Base-by-base conservation (phyloP, 2,329 filamentous ascomycete genomes). In the Acrodontium crateriforme region DNA sequence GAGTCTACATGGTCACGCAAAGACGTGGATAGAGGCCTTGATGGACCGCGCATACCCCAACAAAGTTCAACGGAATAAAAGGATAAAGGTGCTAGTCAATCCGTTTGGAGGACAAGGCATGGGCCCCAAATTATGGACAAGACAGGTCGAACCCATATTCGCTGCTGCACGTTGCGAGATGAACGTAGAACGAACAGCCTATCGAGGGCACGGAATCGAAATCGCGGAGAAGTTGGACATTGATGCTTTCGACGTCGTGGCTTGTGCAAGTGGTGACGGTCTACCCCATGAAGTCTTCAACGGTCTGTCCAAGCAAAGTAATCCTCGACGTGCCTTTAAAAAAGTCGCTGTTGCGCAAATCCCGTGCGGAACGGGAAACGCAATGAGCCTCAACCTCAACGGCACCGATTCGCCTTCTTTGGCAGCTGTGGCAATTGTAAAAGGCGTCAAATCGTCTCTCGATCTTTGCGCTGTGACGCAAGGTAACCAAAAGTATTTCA, bases 211-310 rank as follows among this genome's bases (percentile, higher is more conserved):
- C 55, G 89, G 81, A 1, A 64, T 76, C 2, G 77, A 82, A 12
- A 74, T 95, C 35, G 75, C 74, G 8, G 66, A 79, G 47, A 65
- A 73, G 22, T 56, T 93, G 26, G 80, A 94, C 47, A 66, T 89
- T 16, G 70, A 84, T 25, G 69, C 67, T 2, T 93, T 74, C 53
- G 89, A 98, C 56, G 77, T 84, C 6, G 69, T 95, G 9, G 74
- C 87, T 15, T 81, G 82, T 37, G 89, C 83, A 49, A 94, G 87
- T 1, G 89, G 89, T 4, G 89, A 98, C 45, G 89, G 89, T 7
- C 65, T 93, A 20, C 78, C 83, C 0, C 78, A 93, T 50, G 89
- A 98, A 55, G 78, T 93, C 6, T 93, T 94, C 62, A 95, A 98
- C 49, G 89, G 89, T 0, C 59, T 98, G 17, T 84, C 71, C 9